Evolutionary conservation across 805 yeast genomes (phyloP).

Genomic region (Candida awuae): DNA sequence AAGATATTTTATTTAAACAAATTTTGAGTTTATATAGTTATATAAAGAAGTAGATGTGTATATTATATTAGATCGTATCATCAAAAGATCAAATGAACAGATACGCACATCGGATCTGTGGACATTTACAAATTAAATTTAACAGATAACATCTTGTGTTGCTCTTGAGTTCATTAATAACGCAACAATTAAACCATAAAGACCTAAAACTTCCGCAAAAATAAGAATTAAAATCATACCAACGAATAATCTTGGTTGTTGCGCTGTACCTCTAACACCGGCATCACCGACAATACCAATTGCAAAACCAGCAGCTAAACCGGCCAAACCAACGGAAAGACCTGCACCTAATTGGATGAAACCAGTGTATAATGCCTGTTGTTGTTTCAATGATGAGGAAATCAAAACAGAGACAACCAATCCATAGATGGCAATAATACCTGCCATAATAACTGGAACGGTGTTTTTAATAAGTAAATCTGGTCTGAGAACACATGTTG

Average conservation of each 20-base stretch:
- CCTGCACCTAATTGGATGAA: slow-evolving; percentile 98
- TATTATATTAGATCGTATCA: background rate
- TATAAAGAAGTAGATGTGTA: background rate
- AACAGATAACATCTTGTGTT: slow-evolving; percentile 81
- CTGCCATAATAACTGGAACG: slow-evolving; percentile 98
- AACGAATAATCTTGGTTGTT: slow-evolving; percentile 96
- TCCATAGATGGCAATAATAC: slow-evolving; percentile 98
- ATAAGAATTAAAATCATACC: slow-evolving; percentile 97
- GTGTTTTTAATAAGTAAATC: slow-evolving; percentile 88
- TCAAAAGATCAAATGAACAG: background rate
- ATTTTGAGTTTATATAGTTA: slow-evolving; percentile 15
- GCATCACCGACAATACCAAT: slow-evolving; percentile 99
- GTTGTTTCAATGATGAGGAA: slow-evolving; percentile 80
- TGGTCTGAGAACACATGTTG: slow-evolving; percentile 95
- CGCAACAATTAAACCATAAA: slow-evolving; percentile 96
- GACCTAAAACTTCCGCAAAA: slow-evolving; percentile 98
- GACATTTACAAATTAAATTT: slow-evolving; percentile 20
- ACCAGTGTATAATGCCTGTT: slow-evolving; percentile 92
- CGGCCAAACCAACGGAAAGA: slow-evolving; percentile 91
- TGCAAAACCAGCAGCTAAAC: slow-evolving; percentile 98
- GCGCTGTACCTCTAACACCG: slow-evolving; percentile 97
- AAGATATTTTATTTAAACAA: slow-evolving; percentile 12
- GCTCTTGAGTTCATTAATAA: slow-evolving; percentile 97
- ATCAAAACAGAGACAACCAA: slow-evolving; percentile 92
- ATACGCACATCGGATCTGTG: background rate